Base-by-base conservation (phyloP, 2,329 filamentous ascomycete genomes). In the Nothophoma quercina region DNA sequence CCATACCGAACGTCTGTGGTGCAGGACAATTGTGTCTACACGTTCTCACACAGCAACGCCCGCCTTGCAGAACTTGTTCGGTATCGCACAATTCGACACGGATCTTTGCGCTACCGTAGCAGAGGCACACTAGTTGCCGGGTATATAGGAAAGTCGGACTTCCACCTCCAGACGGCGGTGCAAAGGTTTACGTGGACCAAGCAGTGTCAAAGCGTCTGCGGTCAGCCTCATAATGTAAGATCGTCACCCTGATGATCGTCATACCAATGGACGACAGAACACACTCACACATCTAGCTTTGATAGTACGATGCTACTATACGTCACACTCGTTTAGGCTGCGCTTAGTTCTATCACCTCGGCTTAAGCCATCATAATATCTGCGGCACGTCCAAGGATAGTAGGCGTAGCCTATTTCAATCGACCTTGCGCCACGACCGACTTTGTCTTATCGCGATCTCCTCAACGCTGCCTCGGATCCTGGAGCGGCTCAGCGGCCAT, bases 111-210 rank as follows among this genome's bases (percentile, higher is more conserved):
- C 28, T 22, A 16, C 32, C 6, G 16, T 12, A 25, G 7, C 19
- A 28, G 21, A 18, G n/a, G 25, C 15, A n/a, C 13, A 15, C 15
- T 30, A n/a, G n/a, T 3, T 23, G 13, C 22, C 16, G 15, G 18
- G 5, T 43, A 33, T 33, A 21, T 48, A 22, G 34, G 26, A 32
- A 29, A 15, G 19, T 36, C 30, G 22, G n/a, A 50, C 25, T 30
- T 23, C 21, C 15, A 18, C 19, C 4, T 16, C 28, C 12, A 44
- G 48, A 48, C 28, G 43, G 50, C 50, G 50, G 43, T 53, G 50
- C 43, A 39, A 53, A 53, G 15, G n/a, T 48, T n/a, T 43, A 53
- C 50, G 50, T 48, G 44, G 43, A 29, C 43, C 38, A 39, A 43
- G 29, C 22, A 43, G 30, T 28, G 43, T 41, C 50, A 43, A 34